Evolutionary conservation across 2,329 filamentous ascomycete genomes (phyloP).

Genomic region (Ophiostoma novo-ulmi): DNA sequence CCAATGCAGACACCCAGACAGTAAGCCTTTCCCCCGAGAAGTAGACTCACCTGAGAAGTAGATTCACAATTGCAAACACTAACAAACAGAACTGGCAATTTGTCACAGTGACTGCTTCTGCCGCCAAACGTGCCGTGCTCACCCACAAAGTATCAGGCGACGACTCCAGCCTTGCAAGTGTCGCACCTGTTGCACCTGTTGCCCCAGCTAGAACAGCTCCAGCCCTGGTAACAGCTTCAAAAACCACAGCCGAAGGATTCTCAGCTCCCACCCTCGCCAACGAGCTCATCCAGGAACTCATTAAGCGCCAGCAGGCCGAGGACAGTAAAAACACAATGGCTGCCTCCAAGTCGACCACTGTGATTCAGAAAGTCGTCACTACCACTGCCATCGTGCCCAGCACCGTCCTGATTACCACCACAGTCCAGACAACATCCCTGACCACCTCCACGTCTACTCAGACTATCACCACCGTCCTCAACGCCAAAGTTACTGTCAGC

Average conservation of each 20-base stretch:
- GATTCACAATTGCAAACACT: background rate
- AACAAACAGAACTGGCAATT: constrained; percentile 26
- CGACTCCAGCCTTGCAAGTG: background rate
- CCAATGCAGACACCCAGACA: constrained; percentile 28
- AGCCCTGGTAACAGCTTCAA: background rate
- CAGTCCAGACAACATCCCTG: constrained; percentile 13
- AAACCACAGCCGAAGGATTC: background rate
- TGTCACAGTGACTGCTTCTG: constrained; percentile 24
- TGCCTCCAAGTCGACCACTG: constrained; percentile 11
- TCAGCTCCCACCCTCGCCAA: constrained; percentile 3
- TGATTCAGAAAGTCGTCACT: constrained; percentile 16
- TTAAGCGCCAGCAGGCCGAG: constrained; percentile 20
- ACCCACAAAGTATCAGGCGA: background rate
- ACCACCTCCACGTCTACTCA: constrained; percentile 19
- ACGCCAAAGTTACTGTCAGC: constrained; percentile 27
- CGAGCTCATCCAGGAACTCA: background rate
- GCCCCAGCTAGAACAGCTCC: background rate
- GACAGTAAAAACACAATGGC: constrained; percentile 20
- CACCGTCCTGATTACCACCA: constrained; percentile 14
- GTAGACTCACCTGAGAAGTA: too few relatives aligned
- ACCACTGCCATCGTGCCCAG: constrained; percentile 21
- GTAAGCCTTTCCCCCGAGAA: constrained; percentile 13
- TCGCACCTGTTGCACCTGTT: background rate
- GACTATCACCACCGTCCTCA: constrained; percentile 22
- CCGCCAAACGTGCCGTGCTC: constrained; percentile 20